Conservation (phyloP, 2,329 filamentous ascomycete species). For the Cryphonectria japonica region DNA sequence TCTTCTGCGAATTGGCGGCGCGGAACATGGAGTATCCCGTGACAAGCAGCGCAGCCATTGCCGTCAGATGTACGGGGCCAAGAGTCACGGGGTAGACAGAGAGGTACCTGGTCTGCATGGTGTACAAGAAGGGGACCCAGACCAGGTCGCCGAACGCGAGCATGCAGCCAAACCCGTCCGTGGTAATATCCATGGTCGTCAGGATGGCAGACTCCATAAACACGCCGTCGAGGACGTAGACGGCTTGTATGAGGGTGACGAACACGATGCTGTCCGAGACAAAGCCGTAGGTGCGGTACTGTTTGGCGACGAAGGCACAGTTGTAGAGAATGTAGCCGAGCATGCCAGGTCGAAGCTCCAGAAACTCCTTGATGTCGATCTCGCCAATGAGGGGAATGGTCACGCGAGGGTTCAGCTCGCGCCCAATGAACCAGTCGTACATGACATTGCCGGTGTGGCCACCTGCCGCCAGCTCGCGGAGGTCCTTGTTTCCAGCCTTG, state of each 20-base stretch:
- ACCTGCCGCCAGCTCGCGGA: constrained; percentile 79
- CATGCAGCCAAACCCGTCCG: constrained; percentile 95
- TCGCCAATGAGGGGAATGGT: constrained; percentile 79
- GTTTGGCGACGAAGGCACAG: constrained; percentile 81
- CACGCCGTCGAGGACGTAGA: constrained; percentile 84
- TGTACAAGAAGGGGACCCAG: constrained; percentile 92
- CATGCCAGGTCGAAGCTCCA: constrained; percentile 90
- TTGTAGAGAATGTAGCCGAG: constrained; percentile 88
- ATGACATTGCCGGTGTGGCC: constrained; percentile 82
- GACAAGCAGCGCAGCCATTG: constrained; percentile 68
- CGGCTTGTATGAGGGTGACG: constrained; percentile 73
- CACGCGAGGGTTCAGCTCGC: constrained; percentile 89
- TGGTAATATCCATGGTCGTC: constrained; percentile 93
- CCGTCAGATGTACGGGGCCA: constrained; percentile 66
- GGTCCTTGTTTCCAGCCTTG: constrained; percentile 70
- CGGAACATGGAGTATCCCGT: constrained; percentile 92
- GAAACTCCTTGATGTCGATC: constrained; percentile 87
- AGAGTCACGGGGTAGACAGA: constrained; percentile 81
- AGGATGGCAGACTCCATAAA: constrained; percentile 88
- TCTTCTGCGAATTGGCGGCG: constrained; percentile 92
- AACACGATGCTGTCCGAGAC: constrained; percentile 86
- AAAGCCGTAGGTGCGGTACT: constrained; percentile 82
- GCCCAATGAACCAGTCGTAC: constrained; percentile 97
- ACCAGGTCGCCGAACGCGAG: constrained; percentile 88
- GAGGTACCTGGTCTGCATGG: constrained; percentile 81